phyloP scores from a whole-genome alignment of 257 asterid genomes.

The Coffea canephora region DNA sequence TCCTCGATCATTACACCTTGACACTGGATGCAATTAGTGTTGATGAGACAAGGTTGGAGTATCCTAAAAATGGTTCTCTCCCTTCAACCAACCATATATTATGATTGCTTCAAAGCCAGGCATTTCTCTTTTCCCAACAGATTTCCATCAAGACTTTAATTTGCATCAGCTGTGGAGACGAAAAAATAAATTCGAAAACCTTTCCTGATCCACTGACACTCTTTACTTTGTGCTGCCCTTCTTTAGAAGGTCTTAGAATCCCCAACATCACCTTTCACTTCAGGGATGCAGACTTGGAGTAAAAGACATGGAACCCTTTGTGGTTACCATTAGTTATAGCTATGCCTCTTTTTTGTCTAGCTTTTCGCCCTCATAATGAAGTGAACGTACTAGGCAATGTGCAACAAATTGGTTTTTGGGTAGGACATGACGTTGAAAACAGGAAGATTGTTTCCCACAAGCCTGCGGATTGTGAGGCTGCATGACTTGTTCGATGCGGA shows the following conservation, averaged over 20 bases:
- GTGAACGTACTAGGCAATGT: constrained; percentile 34
- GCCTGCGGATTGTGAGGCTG: constrained; percentile 18
- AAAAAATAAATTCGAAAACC: constrained; percentile 1
- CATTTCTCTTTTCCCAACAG: constrained; percentile 37
- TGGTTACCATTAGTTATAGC: no score
- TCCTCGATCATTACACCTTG: constrained; percentile 30
- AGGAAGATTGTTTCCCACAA: constrained; percentile 10
- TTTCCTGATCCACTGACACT: constrained; percentile 26
- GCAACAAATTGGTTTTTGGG: constrained; percentile 26
- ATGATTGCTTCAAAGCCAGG: constrained; percentile 65
- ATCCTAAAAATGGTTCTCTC: not conserved
- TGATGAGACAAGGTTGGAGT: constrained; percentile 23
- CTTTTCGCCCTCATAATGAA: constrained; percentile 23
- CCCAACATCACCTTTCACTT: constrained; percentile 46
- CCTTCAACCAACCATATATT: constrained; percentile 34
- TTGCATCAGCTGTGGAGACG: constrained; percentile 22
- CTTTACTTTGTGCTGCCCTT: constrained; percentile 38
- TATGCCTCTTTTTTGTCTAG: constrained; percentile 34
- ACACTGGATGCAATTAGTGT: constrained; percentile 47
- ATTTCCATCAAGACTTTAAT: constrained; percentile 8
- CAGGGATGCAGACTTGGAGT: constrained; percentile 51
- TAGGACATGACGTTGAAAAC: constrained; percentile 26
- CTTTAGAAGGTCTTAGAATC: not conserved
- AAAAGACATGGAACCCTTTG: not conserved
- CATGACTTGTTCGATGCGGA: not conserved